Base-by-base conservation (phyloP, 805 yeast genomes). In the Wickerhamomyces subpelliculosus region DNA sequence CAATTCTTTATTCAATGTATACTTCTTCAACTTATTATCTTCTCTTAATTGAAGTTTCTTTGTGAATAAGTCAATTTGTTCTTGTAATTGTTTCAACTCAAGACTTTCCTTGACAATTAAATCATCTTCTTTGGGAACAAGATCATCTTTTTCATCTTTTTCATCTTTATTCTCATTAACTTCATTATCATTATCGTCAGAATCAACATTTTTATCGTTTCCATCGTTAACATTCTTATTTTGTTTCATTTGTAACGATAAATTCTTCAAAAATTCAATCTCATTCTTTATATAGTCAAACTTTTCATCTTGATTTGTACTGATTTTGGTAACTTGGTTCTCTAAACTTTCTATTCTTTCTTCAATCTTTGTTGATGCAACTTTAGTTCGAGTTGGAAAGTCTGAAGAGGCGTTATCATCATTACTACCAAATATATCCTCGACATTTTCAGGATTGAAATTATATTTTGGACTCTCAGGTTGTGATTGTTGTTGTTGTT, bases 21-120 rank as follows among this genome's bases (percentile, higher is more conserved):
- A 44, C 41, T 61, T 63, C 32, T 62, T 55, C 25, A 54, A 42
- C 37, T 59, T 62, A 41, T 62, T 61, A 30, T 61, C 64, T 28
- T 60, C 58, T 40, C 60, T 58, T 20, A 58, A 46, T 14, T 53
- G 50, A 13, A 65, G 47, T 34, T 54, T 58, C n/a, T 55, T 43
- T 27, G 55, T 57, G 22, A 61, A 47, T 3, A 52, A 45, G 20
- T 49, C 52, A n/a, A 65, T 58, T 36, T 60, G 59, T 8, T 49
- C 51, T 35, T 63, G 60, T 27, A 65, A 43, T 22, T 49, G 49
- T 33, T 53, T 53, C 21, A 65, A 47, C 36, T 64, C 68, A 18
- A 47, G 44, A 17, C 62, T 60, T 35, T 64, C 68, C 36, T 48
- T 51, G 17, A 57, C 39, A 35, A 62, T 45, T 32, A 61, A 56